Evolutionary conservation across 805 yeast genomes (phyloP).

Genomic region (Candida sphagnicola): DNA sequence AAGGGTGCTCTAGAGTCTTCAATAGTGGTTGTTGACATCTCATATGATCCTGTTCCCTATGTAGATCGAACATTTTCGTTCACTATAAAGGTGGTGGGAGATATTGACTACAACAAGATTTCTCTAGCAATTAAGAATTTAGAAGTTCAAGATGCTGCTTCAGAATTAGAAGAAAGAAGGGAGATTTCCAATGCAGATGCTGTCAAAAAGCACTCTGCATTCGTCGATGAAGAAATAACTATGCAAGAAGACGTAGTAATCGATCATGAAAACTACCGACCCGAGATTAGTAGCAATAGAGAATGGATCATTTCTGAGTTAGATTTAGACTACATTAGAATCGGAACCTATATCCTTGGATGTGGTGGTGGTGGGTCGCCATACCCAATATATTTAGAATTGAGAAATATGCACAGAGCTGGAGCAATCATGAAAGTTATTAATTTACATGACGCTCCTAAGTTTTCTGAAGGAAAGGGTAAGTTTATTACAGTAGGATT

Average conservation of each 20-base stretch:
- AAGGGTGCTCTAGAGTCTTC: conserved; percentile 26
- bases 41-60: conserved; percentile 28
- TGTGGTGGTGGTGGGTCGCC: conserved; percentile 54
- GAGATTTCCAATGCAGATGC: conserved; percentile 8
- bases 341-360: conserved; percentile 47
- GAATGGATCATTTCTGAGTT: conserved; percentile 38
- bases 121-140: neutral
- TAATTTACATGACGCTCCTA: conserved; percentile 25
- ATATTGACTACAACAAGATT: conserved; percentile 34
- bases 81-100: conserved; percentile 39
- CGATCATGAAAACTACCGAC: conserved; percentile 20
- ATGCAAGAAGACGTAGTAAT: conserved; percentile 18
- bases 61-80: conserved; percentile 30
- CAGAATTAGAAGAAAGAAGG: neutral
- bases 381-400: conserved; percentile 33
- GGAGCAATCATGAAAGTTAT: conserved; percentile 34
- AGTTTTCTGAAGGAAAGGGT: conserved; percentile 20
- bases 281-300: conserved; percentile 18
- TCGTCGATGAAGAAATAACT: too few relatives aligned
- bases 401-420: conserved; percentile 24
- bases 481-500: conserved; percentile 23
- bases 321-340: conserved; percentile 37
- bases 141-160: neutral
- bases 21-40: conserved; percentile 18
- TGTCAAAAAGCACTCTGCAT: too few relatives aligned